Percentiles rank a stretch among this genome's conserved stretches.
Conservation (phyloP, 805 yeast genomes). For the Wickerhamiella kurtzmanii region DNA sequence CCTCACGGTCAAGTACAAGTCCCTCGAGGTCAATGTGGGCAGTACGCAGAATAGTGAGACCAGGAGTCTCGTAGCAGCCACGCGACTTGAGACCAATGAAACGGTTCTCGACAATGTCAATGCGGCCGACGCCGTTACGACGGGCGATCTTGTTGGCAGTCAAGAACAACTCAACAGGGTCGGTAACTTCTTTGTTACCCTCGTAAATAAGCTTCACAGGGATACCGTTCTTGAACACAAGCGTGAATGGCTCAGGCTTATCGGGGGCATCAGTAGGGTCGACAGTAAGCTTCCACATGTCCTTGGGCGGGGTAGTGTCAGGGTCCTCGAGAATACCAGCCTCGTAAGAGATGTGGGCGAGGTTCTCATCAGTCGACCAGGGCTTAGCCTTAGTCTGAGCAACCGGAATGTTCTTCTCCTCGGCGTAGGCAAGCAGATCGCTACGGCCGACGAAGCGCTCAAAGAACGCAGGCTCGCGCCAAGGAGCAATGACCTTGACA, state of each 20-base stretch:
- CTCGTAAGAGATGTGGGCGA: constrained; percentile 98
- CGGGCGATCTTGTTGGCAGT: constrained; percentile 92
- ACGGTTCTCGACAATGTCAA: constrained; percentile 97
- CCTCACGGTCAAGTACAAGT: constrained; percentile 92
- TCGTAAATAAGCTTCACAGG: constrained; percentile 67
- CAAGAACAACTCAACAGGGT: constrained; percentile 82
- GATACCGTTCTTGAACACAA: constrained; percentile 72
- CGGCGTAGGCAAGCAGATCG: constrained; percentile 89
- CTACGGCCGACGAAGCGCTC: constrained; percentile 96
- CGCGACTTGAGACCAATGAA: constrained; percentile 97
- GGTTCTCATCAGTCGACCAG: constrained; percentile 98
- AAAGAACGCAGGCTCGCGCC: constrained; percentile 95
- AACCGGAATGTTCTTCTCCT: constrained; percentile 81
- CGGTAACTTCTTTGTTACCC: constrained; percentile 51
- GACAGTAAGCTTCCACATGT: constrained; percentile 97
- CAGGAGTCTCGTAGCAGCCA: constrained; percentile 99
- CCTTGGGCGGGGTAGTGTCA: constrained; percentile 96
- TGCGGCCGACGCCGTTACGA: constrained; percentile 99
- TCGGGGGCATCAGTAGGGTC: constrained; percentile 95
- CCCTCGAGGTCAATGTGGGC: constrained; percentile 97
- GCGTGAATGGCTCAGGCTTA: constrained; percentile 74
- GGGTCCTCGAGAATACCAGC: constrained; percentile 99
- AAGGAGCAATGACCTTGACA: constrained; percentile 92
- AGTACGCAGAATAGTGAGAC: constrained; percentile 82
- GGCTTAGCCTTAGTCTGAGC: constrained; percentile 98